Evolutionary conservation across 1,139 yeast genomes (phyloP).

Genomic region (Taphrina flavorubra): DNA sequence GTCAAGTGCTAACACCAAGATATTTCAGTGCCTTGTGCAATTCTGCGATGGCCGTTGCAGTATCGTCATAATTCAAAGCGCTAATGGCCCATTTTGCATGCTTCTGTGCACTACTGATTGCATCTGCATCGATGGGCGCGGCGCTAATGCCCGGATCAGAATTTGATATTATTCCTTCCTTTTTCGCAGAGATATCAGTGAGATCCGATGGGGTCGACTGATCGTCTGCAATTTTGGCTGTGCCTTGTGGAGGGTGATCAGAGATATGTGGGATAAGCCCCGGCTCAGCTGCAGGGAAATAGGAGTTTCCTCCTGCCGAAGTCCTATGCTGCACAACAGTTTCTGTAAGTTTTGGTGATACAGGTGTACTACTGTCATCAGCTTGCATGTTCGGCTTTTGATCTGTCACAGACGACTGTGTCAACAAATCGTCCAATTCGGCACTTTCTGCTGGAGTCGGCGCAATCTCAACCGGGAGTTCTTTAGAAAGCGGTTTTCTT

Average conservation of each 20-base stretch:
- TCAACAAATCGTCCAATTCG: slow-evolving; percentile 47
- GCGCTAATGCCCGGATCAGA: background rate
- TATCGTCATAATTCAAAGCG: slow-evolving; percentile 90
- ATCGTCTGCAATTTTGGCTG: slow-evolving; percentile 43
- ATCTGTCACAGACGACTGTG: background rate
- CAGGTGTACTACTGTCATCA: too few relatives aligned
- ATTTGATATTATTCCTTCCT: background rate
- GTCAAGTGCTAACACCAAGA: background rate
- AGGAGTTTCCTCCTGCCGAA: background rate
- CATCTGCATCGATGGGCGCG: slow-evolving; percentile 58
- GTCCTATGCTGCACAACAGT: background rate
- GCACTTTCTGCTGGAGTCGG: slow-evolving; percentile 50
- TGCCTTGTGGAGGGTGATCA: background rate
- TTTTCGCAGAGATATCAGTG: background rate
- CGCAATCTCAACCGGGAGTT: slow-evolving; percentile 47
- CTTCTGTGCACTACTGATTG: slow-evolving; percentile 73
- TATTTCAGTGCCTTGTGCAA: slow-evolving; percentile 63
- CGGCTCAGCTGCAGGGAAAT: background rate
- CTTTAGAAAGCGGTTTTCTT: slow-evolving; percentile 45
- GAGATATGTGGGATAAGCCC: background rate
- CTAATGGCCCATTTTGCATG: slow-evolving; percentile 90
- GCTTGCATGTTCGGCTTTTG: background rate
- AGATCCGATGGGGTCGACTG: background rate
- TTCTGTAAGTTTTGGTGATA: background rate
- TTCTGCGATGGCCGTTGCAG: slow-evolving; percentile 79